Conservation (phyloP, 208 protist genomes). For the Leishmania amazonensis region DNA sequence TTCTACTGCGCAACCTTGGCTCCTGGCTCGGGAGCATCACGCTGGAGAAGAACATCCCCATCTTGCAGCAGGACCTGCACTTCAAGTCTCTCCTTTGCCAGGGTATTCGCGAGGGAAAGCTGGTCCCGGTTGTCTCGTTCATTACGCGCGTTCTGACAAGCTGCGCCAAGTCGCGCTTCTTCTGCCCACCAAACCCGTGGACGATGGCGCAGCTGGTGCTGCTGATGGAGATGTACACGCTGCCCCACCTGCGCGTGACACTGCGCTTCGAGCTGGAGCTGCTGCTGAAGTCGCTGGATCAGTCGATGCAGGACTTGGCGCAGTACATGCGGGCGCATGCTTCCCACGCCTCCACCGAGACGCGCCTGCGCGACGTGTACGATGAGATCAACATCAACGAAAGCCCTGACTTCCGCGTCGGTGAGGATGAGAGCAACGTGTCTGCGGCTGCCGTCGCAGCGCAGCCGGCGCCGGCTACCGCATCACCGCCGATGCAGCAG, state of each 20-base stretch:
- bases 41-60: conserved; percentile 97
- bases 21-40: conserved; percentile 98
- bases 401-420: conserved; percentile 83
- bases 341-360: conserved; percentile 39
- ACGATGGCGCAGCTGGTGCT: conserved; percentile 95
- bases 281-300: conserved; percentile 80
- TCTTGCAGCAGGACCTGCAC: conserved; percentile 94
- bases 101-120: conserved; percentile 92
- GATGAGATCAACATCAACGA: conserved; percentile 67
- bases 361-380: conserved; percentile 59
- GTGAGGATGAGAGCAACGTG: conserved; percentile 40
- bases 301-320: conserved; percentile 60
- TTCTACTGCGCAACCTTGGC: conserved; percentile 98
- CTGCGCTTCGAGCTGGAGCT: conserved; percentile 98
- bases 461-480: conserved; percentile 13
- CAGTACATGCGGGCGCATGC: conserved; percentile 53
- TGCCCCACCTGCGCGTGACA: conserved; percentile 96
- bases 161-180: conserved; percentile 92
- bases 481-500: conserved; percentile 18
- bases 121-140: conserved; percentile 97
- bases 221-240: conserved; percentile 95
- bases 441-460: conserved; percentile 15
- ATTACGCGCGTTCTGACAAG: conserved; percentile 93
- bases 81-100: conserved; percentile 96
- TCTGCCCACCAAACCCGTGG: conserved; percentile 98